Evolutionary conservation across 1,139 yeast species (phyloP).

Genomic region (Hanseniaspora uvarum): DNA sequence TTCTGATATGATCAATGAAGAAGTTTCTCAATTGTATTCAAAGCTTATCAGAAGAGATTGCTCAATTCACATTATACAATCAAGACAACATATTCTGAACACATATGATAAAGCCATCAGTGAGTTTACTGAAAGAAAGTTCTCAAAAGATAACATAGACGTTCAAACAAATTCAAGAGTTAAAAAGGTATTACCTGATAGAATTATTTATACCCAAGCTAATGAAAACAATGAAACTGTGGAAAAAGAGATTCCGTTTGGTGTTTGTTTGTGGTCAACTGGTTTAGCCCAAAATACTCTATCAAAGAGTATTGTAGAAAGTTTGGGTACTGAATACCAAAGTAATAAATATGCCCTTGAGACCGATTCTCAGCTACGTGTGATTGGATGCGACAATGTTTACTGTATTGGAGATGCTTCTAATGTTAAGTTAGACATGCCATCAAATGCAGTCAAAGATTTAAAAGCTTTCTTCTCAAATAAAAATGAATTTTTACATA

Average conservation of each 20-base stretch:
- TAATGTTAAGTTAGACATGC: slow-evolving; percentile 48
- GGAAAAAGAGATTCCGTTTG: slow-evolving; percentile 45
- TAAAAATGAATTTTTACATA: not conserved
- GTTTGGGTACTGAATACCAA: slow-evolving; percentile 38
- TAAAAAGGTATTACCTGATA: slow-evolving; percentile 42
- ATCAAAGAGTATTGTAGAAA: slow-evolving; percentile 40
- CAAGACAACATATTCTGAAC: slow-evolving; percentile 52
- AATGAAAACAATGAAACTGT: slow-evolving; percentile 34
- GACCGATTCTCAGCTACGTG: slow-evolving; percentile 55
- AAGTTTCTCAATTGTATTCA: slow-evolving; percentile 45
- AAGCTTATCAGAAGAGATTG: slow-evolving; percentile 47
- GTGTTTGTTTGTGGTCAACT: slow-evolving; percentile 58
- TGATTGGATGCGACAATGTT: slow-evolving; percentile 54
- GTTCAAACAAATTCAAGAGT: slow-evolving; percentile 52
- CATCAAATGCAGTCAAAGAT: slow-evolving; percentile 42
- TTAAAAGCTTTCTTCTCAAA: slow-evolving; percentile 36
- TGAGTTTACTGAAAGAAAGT: slow-evolving; percentile 50
- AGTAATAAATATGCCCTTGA: slow-evolving; percentile 52
- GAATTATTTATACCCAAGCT: slow-evolving; percentile 44
- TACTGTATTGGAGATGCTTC: slow-evolving; percentile 63
- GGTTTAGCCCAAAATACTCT: slow-evolving; percentile 54
- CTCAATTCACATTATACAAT: slow-evolving; percentile 54
- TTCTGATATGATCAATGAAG: slow-evolving; percentile 51
- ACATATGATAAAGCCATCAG: slow-evolving; percentile 54
- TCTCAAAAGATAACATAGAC: slow-evolving; percentile 48